Percentiles rank a stretch among this genome's conserved stretches.
These are phyloP conservation scores for Neofusicoccum laricinum DNA, from an alignment of 2,329 filamentous ascomycete genomes.

Conservation along the genomic window DNA sequence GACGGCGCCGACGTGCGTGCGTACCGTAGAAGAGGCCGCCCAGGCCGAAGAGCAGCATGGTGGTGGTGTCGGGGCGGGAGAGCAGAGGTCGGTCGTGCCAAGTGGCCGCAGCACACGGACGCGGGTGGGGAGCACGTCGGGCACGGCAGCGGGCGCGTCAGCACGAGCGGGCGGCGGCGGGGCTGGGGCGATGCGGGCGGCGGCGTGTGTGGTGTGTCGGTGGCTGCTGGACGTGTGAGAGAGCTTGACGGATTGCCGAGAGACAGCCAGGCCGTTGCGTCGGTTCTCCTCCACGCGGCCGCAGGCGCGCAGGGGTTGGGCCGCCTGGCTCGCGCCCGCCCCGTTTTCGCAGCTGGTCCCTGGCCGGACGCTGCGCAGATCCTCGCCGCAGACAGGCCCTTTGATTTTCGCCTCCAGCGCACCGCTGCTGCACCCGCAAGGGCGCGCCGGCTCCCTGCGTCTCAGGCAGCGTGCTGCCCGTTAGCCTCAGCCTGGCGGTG, in stretches of 20 bases:
- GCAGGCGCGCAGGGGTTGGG: neutral
- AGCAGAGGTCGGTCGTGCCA: neutral
- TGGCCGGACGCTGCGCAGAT: neutral
- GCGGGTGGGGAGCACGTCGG: neutral
- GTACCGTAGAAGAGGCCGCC: constrained; percentile 72
- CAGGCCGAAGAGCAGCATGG: constrained; percentile 68
- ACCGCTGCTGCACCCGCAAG: neutral
- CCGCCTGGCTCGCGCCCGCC: neutral
- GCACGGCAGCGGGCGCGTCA: neutral
- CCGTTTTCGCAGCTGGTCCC: constrained; percentile 12
- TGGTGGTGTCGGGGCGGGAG: constrained; percentile 5
- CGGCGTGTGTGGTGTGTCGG: neutral
- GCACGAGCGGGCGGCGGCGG: neutral
- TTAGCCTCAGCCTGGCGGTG: too few relatives aligned
- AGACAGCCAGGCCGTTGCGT: neutral
- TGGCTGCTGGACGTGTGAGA: neutral
- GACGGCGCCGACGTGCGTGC: constrained; percentile 17
- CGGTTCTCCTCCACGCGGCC: neutral
- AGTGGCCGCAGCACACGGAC: neutral
- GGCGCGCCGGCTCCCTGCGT: constrained; percentile 2
- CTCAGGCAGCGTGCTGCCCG: neutral
- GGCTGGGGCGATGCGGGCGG: neutral
- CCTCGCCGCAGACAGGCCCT: neutral
- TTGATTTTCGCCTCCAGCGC: neutral
- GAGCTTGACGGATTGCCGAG: neutral